Evolutionary conservation across 306 rosid genomes (phyloP).

Genomic region (Psophocarpus tetragonolobus): DNA sequence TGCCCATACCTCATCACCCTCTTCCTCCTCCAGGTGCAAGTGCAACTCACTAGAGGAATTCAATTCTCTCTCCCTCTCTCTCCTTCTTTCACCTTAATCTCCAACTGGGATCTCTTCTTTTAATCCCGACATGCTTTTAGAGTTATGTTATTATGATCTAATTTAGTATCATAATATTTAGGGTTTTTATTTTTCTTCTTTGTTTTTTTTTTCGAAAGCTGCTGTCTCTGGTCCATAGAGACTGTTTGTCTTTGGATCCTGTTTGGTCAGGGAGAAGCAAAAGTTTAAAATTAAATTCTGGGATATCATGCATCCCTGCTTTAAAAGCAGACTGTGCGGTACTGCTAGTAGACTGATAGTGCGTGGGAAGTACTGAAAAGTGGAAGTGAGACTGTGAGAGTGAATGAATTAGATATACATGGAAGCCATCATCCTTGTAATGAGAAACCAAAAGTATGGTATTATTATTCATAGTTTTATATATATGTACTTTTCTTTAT

Average conservation of each 20-base stretch:
- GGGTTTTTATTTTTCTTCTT: conserved; percentile 27
- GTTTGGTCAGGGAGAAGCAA: conserved; percentile 49
- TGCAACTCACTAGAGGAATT: conserved; percentile 29
- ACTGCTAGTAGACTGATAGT: conserved; percentile 47
- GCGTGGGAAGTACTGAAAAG: conserved; percentile 47
- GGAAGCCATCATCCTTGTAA: conserved; percentile 1
- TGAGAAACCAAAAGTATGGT: conserved; percentile 5
- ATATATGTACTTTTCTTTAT: conserved; percentile 22
- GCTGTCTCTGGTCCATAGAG: conserved; percentile 26
- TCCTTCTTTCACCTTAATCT: background rate
- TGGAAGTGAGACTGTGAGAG: conserved; percentile 23
- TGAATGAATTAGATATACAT: conserved; percentile 1
- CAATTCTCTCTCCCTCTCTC: background rate
- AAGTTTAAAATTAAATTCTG: conserved; percentile 43
- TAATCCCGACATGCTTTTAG: background rate
- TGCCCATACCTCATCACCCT: background rate
- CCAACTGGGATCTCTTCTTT: background rate
- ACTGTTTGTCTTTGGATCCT: conserved; percentile 52
- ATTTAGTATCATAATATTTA: conserved; percentile 37
- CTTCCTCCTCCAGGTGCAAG: conserved; percentile 60
- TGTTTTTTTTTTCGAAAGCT: conserved; percentile 32
- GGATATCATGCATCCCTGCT: conserved; percentile 47
- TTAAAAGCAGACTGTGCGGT: conserved; percentile 50
- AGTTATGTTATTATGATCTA: conserved; percentile 24
- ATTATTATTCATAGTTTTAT: conserved; percentile 2